These are phyloP conservation scores for Salix arbutifolia DNA, from an alignment of 345 rosid genomes.

Conservation along the genomic window DNA sequence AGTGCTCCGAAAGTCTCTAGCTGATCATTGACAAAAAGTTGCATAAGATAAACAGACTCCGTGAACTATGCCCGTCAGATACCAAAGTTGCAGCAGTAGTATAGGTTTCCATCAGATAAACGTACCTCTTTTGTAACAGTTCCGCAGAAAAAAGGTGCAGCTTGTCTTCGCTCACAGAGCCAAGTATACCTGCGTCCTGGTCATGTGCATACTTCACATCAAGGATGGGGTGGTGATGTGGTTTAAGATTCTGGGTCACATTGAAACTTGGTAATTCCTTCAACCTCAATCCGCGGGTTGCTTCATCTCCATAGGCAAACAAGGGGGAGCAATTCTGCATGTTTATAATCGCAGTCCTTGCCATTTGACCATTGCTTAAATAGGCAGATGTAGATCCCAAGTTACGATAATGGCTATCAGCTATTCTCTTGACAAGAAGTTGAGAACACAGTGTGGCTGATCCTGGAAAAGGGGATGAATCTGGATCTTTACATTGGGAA, in stretches of 20 bases:
- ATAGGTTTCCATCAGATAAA: neutral
- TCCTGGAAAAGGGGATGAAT: neutral
- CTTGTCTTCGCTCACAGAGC: constrained; percentile 6
- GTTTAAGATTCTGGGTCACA: constrained; percentile 10
- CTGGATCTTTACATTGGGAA: neutral
- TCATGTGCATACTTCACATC: constrained; percentile 7
- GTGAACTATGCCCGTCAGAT: neutral
- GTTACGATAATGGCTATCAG: constrained; percentile 5
- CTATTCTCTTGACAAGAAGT: constrained; percentile 11
- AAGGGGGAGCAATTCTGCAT: constrained; percentile 10
- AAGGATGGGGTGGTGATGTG: constrained; percentile 9
- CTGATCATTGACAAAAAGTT: neutral
- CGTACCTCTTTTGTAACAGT: neutral
- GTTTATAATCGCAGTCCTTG: neutral
- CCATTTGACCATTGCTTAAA: neutral
- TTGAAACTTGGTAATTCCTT: constrained; percentile 3
- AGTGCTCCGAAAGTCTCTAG: neutral
- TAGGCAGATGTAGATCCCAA: constrained; percentile 6
- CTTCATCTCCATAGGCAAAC: constrained; percentile 5
- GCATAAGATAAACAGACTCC: too few relatives aligned
- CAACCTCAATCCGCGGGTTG: constrained; percentile 5
- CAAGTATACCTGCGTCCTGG: neutral
- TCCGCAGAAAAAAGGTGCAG: constrained; percentile 5
- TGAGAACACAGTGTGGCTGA: constrained; percentile 8
- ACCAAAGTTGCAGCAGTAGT: neutral